Percentiles rank a stretch among this genome's conserved stretches.
These are phyloP conservation scores for Athelia psychrophila DNA, from an alignment of 1,284 basidiomycete species.

Conservation along the genomic window DNA sequence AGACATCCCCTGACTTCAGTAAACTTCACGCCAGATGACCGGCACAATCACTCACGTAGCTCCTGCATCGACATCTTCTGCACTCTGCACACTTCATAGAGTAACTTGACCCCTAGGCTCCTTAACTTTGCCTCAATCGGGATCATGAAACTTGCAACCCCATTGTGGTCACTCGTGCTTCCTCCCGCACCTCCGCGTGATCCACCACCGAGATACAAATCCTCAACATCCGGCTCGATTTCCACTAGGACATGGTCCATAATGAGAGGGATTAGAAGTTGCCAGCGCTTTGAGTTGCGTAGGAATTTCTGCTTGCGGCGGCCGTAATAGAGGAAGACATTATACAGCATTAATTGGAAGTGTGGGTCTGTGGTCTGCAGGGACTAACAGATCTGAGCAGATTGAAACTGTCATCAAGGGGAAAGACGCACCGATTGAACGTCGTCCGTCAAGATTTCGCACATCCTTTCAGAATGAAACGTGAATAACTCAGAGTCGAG, in stretches of 20 bases:
- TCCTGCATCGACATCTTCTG: slow-evolving; percentile 79
- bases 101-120: slow-evolving; percentile 66
- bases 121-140: slow-evolving; percentile 82
- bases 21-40: background rate
- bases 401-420: background rate
- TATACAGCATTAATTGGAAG: slow-evolving; percentile 77
- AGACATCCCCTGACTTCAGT: slow-evolving; percentile 11
- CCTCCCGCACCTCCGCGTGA: slow-evolving; percentile 28
- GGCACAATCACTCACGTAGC: slow-evolving; percentile 52
- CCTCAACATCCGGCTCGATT: slow-evolving; percentile 65
- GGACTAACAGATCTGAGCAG: slow-evolving; percentile 4
- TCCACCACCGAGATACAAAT: slow-evolving; percentile 47
- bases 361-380: slow-evolving; percentile 86
- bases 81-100: slow-evolving; percentile 91
- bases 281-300: slow-evolving; percentile 79
- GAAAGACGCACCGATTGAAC: slow-evolving; percentile 56
- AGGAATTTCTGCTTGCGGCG: slow-evolving; percentile 68
- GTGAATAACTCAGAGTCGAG: slow-evolving; percentile 82
- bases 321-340: slow-evolving; percentile 76
- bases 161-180: slow-evolving; percentile 27
- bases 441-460: slow-evolving; percentile 71
- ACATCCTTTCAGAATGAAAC: slow-evolving; percentile 89
- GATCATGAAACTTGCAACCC: slow-evolving; percentile 41
- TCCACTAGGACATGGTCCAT: slow-evolving; percentile 78
- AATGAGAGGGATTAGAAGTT: slow-evolving; percentile 74